phyloP scores from a whole-genome alignment of 495 filamentous ascomycete species.

The Penicillium taxi region DNA sequence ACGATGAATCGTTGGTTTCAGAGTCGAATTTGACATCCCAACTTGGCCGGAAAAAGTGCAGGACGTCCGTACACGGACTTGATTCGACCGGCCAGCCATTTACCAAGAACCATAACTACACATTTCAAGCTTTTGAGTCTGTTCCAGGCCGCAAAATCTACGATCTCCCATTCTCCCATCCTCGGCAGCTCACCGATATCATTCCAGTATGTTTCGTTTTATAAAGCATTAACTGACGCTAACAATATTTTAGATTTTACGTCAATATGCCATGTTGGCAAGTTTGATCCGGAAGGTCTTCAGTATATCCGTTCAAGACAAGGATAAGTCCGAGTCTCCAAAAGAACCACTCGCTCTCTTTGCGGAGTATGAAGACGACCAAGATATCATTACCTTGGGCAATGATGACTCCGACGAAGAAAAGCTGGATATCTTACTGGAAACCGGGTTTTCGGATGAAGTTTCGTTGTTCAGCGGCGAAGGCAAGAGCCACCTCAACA shows the following conservation, averaged over 20 bases:
- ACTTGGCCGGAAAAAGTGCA: conserved; percentile 25
- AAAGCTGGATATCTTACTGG: conserved; percentile 26
- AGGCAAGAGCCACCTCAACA: too few species aligned
- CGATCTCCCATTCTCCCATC: conserved; percentile 77
- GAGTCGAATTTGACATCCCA: conserved; percentile 21
- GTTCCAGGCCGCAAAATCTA: conserved; percentile 60
- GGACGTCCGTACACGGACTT: conserved; percentile 26
- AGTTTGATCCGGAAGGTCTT: conserved; percentile 58
- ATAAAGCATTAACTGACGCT: conserved; percentile 4
- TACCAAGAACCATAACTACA: conserved; percentile 54
- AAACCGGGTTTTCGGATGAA: conserved; percentile 1
- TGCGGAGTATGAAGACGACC: neutral
- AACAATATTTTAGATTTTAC: conserved; percentile 39
- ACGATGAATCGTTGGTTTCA: conserved; percentile 60
- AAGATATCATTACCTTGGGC: conserved; percentile 25
- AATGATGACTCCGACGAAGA: conserved; percentile 36
- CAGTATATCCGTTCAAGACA: conserved; percentile 16
- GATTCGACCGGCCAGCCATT: conserved; percentile 32
- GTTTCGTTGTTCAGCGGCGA: conserved; percentile 2
- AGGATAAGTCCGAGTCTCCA: conserved; percentile 2
- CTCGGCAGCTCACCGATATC: conserved; percentile 70
- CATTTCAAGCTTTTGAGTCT: conserved; percentile 60
- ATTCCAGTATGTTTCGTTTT: conserved; percentile 45
- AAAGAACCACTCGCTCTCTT: neutral
- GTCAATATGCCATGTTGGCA: conserved; percentile 66